Evolutionary conservation across 2,329 filamentous ascomycete species (phyloP), one percentile per base, ranked within the genome.

Genomic region (Fusarium kyushuense): DNA sequence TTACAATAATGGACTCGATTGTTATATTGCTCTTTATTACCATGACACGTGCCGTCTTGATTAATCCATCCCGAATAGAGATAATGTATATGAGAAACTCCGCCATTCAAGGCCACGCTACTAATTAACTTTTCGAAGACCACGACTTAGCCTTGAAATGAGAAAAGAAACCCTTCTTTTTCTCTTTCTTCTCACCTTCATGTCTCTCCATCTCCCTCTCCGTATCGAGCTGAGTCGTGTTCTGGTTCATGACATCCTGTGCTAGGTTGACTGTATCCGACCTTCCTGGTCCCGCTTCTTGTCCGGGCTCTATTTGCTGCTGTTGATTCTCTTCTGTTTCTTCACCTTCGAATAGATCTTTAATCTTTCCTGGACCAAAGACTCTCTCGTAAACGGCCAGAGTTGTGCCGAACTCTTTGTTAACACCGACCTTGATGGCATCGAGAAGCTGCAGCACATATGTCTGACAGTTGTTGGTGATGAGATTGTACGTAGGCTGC

Each of bases 391-490:
- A 87, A 5, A 88, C 82, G 23, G 82, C 83, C 36, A 84, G 80
- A 1, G 80, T 86, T 5, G 85, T 87, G 36, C 81, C 85, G 41
- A 88, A 87, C 47, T 87, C 79, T 42, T 79, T 81, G 58, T 82
- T 81, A 14, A 79, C 76, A 9, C 84, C 83, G 14, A 84, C 78
- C 60, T 86, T 84, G 58, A 88, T 85, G 30, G 84, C 83, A 58
- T 87, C 84, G 10, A 88, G 81, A 16, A 87, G 76, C 43, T 81
- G 76, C 16, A 86, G 71, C 0, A 84, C 86, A 61, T 84, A 88
- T 19, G 84, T 87, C 67, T 88, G 86, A 73, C 86, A 88, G 75
- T 88, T 88, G 74, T 88, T 88, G 65, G 79, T 84, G 72, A 88
- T 87, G 56, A 88, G 79, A 54, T 87, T 87, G 75, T 88, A 88